Conservation (phyloP, 1,284 basidiomycete genomes). For the Apiotrichum montevideense region DNA sequence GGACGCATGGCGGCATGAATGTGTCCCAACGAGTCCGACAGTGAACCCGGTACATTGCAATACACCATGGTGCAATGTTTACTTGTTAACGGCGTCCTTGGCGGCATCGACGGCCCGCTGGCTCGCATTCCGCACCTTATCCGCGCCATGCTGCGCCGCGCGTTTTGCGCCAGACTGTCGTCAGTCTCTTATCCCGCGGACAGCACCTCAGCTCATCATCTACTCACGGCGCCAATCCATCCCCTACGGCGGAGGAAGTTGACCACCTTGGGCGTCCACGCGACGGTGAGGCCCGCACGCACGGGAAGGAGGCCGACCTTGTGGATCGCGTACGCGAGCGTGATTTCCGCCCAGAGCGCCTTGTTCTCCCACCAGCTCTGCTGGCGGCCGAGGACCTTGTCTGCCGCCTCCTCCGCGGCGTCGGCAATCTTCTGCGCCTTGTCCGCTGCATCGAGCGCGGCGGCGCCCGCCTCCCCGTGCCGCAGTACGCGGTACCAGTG, state of each 20-base stretch:
- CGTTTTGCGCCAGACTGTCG: constrained; percentile 14
- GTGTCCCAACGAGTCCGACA: too few species aligned
- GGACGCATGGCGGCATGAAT: too few species aligned
- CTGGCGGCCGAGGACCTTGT: constrained; percentile 50
- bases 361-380: constrained; percentile 53
- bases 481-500: constrained; percentile 29
- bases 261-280: constrained; percentile 77
- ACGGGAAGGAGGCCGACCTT: constrained; percentile 91
- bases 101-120: constrained; percentile 10
- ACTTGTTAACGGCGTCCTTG: constrained; percentile 4
- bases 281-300: constrained; percentile 80
- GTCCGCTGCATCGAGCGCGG: constrained; percentile 18
- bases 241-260: constrained; percentile 66
- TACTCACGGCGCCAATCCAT: constrained; percentile 53
- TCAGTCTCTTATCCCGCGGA: background rate
- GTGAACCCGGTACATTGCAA: too few species aligned
- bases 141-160: constrained; percentile 13
- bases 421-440: constrained; percentile 16
- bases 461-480: constrained; percentile 26
- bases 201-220: background rate
- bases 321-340: constrained; percentile 91
- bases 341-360: constrained; percentile 81
- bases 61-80: too few species aligned
- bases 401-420: constrained; percentile 53
- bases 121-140: constrained; percentile 7